Conservation (phyloP, 1,284 basidiomycete species). For the Anthracocystis panici-leucophaei region DNA sequence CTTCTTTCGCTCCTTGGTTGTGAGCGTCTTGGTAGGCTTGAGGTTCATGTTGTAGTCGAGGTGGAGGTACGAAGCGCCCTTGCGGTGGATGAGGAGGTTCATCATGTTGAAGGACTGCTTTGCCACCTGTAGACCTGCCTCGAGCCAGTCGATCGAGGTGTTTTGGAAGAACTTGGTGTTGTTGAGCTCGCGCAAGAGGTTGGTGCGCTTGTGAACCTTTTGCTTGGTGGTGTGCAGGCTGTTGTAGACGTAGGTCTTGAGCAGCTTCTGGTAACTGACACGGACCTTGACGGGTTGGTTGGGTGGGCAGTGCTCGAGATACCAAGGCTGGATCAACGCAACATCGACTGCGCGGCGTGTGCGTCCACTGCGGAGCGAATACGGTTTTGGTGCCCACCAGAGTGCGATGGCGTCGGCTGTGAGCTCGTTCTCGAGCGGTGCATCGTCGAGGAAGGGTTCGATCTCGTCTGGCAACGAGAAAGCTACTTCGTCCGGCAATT, state of each 20-base stretch:
- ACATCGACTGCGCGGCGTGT: slow-evolving; percentile 95
- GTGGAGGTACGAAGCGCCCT: slow-evolving; percentile 95
- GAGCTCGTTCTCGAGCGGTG: slow-evolving; percentile 86
- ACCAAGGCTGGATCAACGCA: slow-evolving; percentile 95
- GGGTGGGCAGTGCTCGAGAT: slow-evolving; percentile 94
- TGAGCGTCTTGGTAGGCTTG: slow-evolving; percentile 98
- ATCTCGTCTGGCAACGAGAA: slow-evolving; percentile 87
- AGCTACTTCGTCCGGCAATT: slow-evolving; percentile 76
- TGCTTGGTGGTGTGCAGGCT: slow-evolving; percentile 88
- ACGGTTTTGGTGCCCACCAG: slow-evolving; percentile 99
- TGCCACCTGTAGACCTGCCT: slow-evolving; percentile 97
- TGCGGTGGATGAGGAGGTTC: slow-evolving; percentile 97
- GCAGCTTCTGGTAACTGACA: slow-evolving; percentile 98
- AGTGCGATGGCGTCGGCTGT: slow-evolving; percentile 97
- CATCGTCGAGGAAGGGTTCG: slow-evolving; percentile 84
- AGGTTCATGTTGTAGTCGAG: slow-evolving; percentile 94
- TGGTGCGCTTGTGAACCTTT: slow-evolving; percentile 98
- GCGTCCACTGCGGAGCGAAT: slow-evolving; percentile 89
- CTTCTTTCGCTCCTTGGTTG: slow-evolving; percentile 99
- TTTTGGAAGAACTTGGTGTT: slow-evolving; percentile 99
- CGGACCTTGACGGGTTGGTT: slow-evolving; percentile 97
- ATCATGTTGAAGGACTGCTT: slow-evolving; percentile 99
- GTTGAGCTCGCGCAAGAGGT: slow-evolving; percentile 93
- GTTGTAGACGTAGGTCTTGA: slow-evolving; percentile 96
- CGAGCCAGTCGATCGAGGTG: slow-evolving; percentile 97